Conservation (phyloP, 2,329 filamentous ascomycete genomes). For the Herpotrichia juniperi region DNA sequence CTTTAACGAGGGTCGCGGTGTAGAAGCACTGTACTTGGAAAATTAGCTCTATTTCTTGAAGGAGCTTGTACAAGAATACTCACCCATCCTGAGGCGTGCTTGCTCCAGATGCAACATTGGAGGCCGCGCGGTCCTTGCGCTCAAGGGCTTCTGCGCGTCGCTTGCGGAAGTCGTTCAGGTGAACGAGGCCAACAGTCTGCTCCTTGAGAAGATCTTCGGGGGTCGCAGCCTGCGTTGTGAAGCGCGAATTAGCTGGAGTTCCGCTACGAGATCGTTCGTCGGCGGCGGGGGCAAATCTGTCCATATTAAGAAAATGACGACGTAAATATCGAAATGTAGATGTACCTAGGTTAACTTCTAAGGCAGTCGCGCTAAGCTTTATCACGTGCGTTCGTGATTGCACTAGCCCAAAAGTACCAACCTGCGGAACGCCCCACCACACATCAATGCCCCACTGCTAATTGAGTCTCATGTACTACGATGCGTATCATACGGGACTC, state of each 20-base stretch:
- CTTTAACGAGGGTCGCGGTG: slow-evolving; percentile 58
- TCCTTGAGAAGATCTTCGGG: slow-evolving; percentile 83
- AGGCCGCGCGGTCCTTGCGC: slow-evolving; percentile 81
- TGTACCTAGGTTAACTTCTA: too few relatives aligned
- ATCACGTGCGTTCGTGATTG: neutral
- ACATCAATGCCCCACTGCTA: neutral
- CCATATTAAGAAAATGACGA: slow-evolving; percentile 27
- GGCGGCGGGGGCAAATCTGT: slow-evolving; percentile 31
- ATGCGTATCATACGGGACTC: slow-evolving; percentile 44
- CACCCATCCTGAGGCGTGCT: slow-evolving; percentile 66
- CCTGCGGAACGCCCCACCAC: neutral
- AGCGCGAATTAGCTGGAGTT: slow-evolving; percentile 62
- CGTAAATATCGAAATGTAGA: neutral
- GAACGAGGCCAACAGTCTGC: slow-evolving; percentile 88
- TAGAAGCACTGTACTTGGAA: slow-evolving; percentile 62
- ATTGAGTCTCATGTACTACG: slow-evolving; percentile 8
- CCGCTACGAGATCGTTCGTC: slow-evolving; percentile 25
- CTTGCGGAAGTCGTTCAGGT: slow-evolving; percentile 93
- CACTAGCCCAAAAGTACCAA: neutral
- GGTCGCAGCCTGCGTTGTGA: slow-evolving; percentile 76
- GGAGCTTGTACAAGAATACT: slow-evolving; percentile 33
- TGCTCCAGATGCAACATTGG: slow-evolving; percentile 63
- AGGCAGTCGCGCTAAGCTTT: neutral
- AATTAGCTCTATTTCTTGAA: slow-evolving; percentile 53
- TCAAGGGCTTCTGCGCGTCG: slow-evolving; percentile 93